Evolutionary conservation across 192 early-diverging fungal species (phyloP).

Genomic region (Podila minutissima): DNA sequence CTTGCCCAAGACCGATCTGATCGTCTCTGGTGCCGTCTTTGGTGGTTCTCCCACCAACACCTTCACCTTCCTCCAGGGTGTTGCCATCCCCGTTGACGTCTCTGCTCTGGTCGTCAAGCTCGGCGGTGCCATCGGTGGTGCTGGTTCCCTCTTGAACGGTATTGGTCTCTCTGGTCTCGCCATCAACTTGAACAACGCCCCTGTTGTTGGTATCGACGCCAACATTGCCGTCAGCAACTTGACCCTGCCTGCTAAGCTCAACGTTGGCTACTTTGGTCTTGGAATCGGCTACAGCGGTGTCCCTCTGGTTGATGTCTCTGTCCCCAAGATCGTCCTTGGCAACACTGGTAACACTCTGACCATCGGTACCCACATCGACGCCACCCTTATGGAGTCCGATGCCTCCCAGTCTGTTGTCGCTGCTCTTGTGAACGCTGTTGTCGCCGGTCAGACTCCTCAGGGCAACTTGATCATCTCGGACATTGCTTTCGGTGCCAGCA

Average conservation of each 20-base stretch:
- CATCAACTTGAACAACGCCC: slow-evolving; percentile 38
- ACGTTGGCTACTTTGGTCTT: slow-evolving; percentile 18
- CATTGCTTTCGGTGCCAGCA: slow-evolving; percentile 19
- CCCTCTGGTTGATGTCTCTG: slow-evolving; percentile 17
- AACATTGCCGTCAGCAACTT: slow-evolving; percentile 13
- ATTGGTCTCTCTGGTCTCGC: slow-evolving; percentile 29
- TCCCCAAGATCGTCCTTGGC: slow-evolving; percentile 12
- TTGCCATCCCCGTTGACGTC: slow-evolving; percentile 30
- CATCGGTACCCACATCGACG: slow-evolving; percentile 11
- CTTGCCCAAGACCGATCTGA: slow-evolving; percentile 13
- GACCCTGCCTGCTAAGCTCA: slow-evolving; percentile 20
- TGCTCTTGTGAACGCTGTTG: slow-evolving; percentile 13
- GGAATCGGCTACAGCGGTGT: slow-evolving; percentile 20
- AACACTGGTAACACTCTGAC: slow-evolving; percentile 6
- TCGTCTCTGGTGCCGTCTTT: slow-evolving; percentile 29
- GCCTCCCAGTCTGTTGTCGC: slow-evolving; percentile 18
- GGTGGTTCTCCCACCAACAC: slow-evolving; percentile 30
- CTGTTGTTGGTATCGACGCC: slow-evolving; percentile 40
- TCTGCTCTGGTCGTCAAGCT: slow-evolving; percentile 24
- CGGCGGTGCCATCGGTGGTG: slow-evolving; percentile 1
- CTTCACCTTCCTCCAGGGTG: slow-evolving; percentile 40
- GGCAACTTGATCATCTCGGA: slow-evolving; percentile 13
- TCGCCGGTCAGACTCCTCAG: slow-evolving; percentile 15
- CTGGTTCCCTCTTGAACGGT: slow-evolving; percentile 23
- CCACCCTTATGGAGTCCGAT: slow-evolving; percentile 6